Evolutionary conservation across 2,329 filamentous ascomycete genomes (phyloP).

Genomic region (Epichloe sp.): DNA sequence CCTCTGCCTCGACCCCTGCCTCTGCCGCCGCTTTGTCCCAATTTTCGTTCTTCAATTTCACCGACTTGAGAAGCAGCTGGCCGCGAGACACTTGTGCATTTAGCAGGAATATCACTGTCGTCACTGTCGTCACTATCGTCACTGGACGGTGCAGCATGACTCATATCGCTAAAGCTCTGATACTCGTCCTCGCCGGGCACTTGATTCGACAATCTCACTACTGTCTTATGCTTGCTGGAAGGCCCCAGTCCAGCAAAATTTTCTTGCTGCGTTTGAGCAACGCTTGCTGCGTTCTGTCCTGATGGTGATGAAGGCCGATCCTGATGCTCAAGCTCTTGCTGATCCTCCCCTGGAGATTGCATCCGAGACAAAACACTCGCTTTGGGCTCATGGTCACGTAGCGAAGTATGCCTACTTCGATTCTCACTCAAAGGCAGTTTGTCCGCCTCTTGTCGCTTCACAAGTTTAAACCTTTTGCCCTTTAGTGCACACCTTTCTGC

Average conservation of each 20-base stretch:
- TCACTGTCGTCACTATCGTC: constrained; percentile 7
- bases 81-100: not conserved
- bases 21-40: not conserved
- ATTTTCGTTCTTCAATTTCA: not conserved
- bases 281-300: not conserved
- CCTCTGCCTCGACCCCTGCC: constrained; percentile 5
- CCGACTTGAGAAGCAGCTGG: not conserved
- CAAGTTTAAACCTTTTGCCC: constrained; percentile 41
- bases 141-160: constrained; percentile 1
- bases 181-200: constrained; percentile 4
- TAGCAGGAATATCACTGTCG: constrained; percentile 11
- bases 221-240: not conserved
- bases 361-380: not conserved
- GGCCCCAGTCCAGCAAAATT: not conserved
- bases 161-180: not conserved
- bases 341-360: not conserved
- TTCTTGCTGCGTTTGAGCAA: not conserved
- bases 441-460: constrained; percentile 18
- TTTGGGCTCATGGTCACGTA: not conserved
- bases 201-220: constrained; percentile 8
- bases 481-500: constrained; percentile 41
- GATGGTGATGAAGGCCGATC: not conserved
- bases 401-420: not conserved
- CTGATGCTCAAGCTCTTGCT: not conserved
- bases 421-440: not conserved